phyloP scores from a whole-genome alignment of 257 asterid genomes.

The Solanum lignicaule region DNA sequence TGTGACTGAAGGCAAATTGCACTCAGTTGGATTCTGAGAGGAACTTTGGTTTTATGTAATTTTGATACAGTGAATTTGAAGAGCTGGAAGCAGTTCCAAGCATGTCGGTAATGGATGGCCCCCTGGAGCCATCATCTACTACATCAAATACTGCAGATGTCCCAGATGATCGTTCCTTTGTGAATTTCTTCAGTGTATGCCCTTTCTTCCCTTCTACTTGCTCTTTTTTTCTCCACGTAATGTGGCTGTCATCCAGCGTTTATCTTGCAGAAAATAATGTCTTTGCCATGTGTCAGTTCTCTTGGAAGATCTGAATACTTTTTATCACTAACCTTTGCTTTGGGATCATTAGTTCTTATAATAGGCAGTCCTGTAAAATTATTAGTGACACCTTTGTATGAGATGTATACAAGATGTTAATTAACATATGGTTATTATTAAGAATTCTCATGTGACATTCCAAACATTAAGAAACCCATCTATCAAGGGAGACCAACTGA shows the following conservation, averaged over 20 bases:
- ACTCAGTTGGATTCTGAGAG: background rate
- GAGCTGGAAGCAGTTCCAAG: conserved; percentile 92
- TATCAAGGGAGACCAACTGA: background rate
- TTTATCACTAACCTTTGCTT: background rate
- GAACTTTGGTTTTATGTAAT: background rate
- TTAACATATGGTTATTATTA: background rate
- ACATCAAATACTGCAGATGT: conserved; percentile 37
- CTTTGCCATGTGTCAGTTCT: background rate
- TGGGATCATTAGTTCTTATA: background rate
- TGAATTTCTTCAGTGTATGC: conserved; percentile 78
- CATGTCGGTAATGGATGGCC: conserved; percentile 72
- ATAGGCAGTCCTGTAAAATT: background rate
- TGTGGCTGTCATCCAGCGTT: background rate
- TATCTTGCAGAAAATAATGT: background rate
- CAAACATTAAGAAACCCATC: background rate
- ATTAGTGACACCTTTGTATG: background rate
- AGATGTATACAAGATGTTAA: background rate
- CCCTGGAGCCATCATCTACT: conserved; percentile 64
- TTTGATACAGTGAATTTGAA: conserved; percentile 61
- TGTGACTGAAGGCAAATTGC: background rate
- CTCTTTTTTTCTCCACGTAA: background rate
- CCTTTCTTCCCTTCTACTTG: background rate
- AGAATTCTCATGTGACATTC: background rate
- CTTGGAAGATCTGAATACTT: background rate
- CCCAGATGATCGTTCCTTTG: conserved; percentile 71